Conservation (phyloP, 1,139 yeast genomes). For the Blastobotrys indianensis region DNA sequence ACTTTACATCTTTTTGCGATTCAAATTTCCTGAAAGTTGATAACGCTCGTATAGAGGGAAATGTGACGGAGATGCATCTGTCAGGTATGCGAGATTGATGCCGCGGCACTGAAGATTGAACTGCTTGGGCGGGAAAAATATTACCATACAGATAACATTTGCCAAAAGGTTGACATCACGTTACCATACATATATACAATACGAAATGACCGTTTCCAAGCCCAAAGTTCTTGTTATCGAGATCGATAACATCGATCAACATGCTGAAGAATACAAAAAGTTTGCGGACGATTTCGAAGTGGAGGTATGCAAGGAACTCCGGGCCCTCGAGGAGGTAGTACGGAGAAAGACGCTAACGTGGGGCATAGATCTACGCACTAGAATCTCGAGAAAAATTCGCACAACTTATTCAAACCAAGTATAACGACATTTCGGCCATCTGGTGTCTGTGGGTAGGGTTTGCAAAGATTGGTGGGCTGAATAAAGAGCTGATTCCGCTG, state of each 20-base stretch:
- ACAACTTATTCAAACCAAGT: slow-evolving; percentile 25
- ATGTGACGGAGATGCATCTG: no score
- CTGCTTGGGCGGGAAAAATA: no score
- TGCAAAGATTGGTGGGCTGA: slow-evolving; percentile 20
- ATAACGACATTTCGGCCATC: slow-evolving; percentile 29
- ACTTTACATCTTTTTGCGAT: no score
- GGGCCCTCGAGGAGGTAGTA: not conserved
- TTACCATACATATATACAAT: no score
- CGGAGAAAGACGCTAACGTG: not conserved
- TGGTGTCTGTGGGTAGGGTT: slow-evolving; percentile 21
- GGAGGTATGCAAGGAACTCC: slow-evolving; percentile 4
- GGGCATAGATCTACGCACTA: slow-evolving; percentile 5
- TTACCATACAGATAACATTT: no score
- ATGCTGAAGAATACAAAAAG: slow-evolving; percentile 2
- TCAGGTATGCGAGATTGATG: no score
- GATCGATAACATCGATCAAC: slow-evolving; percentile 5
- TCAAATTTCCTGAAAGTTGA: no score
- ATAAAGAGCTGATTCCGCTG: slow-evolving; percentile 40
- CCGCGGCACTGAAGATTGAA: no score
- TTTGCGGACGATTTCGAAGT: slow-evolving; percentile 11
- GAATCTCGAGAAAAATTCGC: slow-evolving; percentile 26
- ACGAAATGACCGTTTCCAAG: not conserved
- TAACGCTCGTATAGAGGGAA: no score
- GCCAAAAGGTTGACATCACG: no score
- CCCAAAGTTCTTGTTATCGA: slow-evolving; percentile 5